Percentiles rank a stretch among this genome's conserved stretches.
phyloP scores from a whole-genome alignment of 2,329 filamentous ascomycete species.

The Gaeumannomyces tritici region DNA sequence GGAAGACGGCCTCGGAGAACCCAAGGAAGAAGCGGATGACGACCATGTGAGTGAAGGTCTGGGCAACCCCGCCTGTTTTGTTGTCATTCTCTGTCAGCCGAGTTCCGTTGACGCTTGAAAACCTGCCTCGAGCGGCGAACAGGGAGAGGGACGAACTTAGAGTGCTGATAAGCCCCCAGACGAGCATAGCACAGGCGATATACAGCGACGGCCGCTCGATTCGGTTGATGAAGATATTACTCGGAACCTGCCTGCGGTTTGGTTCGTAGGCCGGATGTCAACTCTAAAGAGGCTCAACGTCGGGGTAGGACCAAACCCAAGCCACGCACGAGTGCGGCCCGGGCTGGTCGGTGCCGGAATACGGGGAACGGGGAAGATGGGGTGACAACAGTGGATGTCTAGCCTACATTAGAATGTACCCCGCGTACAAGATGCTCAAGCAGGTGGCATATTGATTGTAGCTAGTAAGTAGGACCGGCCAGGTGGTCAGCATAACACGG shows the following conservation, averaged over 20 bases:
- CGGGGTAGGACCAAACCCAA: not conserved
- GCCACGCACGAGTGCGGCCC: too few species aligned
- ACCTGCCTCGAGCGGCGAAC: not conserved
- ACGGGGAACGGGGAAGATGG: not conserved
- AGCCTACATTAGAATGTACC: constrained; percentile 19
- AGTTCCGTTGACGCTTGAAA: not conserved
- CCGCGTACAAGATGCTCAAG: constrained; percentile 41
- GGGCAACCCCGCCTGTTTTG: constrained; percentile 3
- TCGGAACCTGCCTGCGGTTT: constrained; percentile 24
- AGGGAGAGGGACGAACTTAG: not conserved
- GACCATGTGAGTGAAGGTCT: constrained; percentile 6
- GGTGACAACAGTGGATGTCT: too few species aligned
- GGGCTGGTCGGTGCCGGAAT: too few species aligned
- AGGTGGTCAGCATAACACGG: not conserved
- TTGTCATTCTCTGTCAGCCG: not conserved
- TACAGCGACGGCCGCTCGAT: constrained; percentile 9
- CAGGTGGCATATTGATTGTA: constrained; percentile 19
- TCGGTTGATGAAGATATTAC: constrained; percentile 37
- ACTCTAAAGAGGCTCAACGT: not conserved
- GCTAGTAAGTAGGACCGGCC: constrained; percentile 11
- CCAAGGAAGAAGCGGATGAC: constrained; percentile 11
- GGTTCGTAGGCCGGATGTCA: not conserved
- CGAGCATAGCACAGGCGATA: constrained; percentile 5
- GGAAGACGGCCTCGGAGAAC: constrained; percentile 8
- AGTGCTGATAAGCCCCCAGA: constrained; percentile 8